phyloP scores from a whole-genome alignment of 305 asterid species.

The Plantago coronopus region DNA sequence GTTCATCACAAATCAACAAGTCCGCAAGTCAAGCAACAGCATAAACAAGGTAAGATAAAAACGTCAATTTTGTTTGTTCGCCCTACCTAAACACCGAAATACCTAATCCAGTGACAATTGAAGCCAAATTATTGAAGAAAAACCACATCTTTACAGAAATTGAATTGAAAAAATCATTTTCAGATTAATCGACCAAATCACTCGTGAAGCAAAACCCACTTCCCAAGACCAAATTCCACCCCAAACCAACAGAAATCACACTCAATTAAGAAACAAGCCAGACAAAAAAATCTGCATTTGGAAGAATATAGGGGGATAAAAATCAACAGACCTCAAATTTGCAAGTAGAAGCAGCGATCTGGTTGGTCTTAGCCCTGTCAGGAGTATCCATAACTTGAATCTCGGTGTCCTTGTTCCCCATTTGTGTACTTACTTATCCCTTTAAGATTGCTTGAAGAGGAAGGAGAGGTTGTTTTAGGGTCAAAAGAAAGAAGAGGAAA shows the following conservation, averaged over 20 bases:
- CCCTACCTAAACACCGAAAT: neutral
- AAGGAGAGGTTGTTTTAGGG: neutral
- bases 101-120: neutral
- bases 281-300: neutral
- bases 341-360: constrained; percentile 42
- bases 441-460: neutral
- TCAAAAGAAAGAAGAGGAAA: neutral
- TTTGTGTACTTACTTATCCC: constrained; percentile 8
- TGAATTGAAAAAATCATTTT: neutral
- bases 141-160: neutral
- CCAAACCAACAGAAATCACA: neutral
- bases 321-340: constrained; percentile 59
- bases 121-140: neutral
- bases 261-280: neutral
- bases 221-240: neutral
- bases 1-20: too few relatives aligned
- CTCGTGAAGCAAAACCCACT: neutral
- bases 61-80: too few relatives aligned
- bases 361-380: constrained; percentile 45
- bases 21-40: too few relatives aligned
- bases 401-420: constrained; percentile 8
- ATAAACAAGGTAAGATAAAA: too few relatives aligned
- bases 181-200: neutral
- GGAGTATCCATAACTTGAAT: constrained; percentile 70
- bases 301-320: neutral